Evolutionary conservation across 2,329 filamentous ascomycete genomes (phyloP), one percentile per base, ranked within the genome.

Genomic region (Pseudocercospora crystallina): DNA sequence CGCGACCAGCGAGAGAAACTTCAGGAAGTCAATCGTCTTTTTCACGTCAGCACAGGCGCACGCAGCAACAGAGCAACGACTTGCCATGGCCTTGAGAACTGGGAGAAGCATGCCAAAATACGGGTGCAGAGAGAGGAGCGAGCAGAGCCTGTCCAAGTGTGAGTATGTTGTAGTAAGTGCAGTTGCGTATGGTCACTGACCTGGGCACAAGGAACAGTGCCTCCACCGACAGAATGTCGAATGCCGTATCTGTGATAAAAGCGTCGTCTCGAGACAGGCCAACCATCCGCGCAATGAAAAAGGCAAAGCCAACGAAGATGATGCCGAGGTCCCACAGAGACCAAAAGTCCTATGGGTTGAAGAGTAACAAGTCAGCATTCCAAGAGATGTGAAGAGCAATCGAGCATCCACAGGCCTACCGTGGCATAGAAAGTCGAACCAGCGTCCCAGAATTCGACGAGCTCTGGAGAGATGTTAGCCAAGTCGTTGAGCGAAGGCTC

Each of bases 61-160:
- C 8, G 38, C 49, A 15, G 17, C 9, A 29, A 8, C 56, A 55
- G 49, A 10, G 5, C 3, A 8, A 13, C 53, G 55, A 53, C 44
- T 47, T 69, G 81, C 87, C 91, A 96, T 96, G 68, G 92, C 89
- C 67, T 94, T 94, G 43, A 96, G 78, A 57, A 91, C 95, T 0
- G 90, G 91, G 53, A 96, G 91, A 33, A 94, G 71, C 1, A 87
- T 94, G 36, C 89, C 91, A 80, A 94, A 96, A 67, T 95, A 96
- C 1, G 89, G 89, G 62, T 90, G 90, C 57, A 96, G 71, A 66
- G 87, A 92, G 56, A 96, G 78, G 45, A 96, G 80, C 11, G 90
- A 95, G 72, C 87, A 95, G 60, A 95, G 87, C 53, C 89, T 85
- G 12, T 36, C 10, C 15, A 13, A 11, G 35, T 2, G 41, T 58